A percentile compares a stretch with the other conserved stretches of the same genome.
phyloP scores from a whole-genome alignment of 495 filamentous ascomycete species.

The Paragyromitra xinjiangensis region DNA sequence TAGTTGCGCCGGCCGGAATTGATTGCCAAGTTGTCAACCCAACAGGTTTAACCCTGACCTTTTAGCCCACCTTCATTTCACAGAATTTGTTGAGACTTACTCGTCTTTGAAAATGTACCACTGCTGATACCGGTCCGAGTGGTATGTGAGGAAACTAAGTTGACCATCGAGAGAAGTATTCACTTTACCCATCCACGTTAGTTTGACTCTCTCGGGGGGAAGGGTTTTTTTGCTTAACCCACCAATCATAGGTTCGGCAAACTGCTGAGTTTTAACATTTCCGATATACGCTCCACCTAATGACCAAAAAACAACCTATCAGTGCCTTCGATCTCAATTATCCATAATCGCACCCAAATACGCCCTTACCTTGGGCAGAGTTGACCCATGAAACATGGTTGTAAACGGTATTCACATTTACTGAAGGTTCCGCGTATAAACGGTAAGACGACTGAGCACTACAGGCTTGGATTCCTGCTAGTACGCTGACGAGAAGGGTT shows the following conservation, averaged over 20 bases:
- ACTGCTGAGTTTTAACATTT: slow-evolving; percentile 22
- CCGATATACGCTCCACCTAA: slow-evolving; percentile 30
- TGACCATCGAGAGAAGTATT: background rate
- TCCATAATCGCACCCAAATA: background rate
- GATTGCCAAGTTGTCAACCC: slow-evolving; percentile 32
- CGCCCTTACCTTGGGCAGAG: background rate
- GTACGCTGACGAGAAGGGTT: slow-evolving; percentile 22
- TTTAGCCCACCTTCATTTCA: slow-evolving; percentile 1
- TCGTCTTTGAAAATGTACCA: slow-evolving; percentile 17
- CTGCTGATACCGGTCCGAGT: slow-evolving; percentile 33
- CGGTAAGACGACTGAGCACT: slow-evolving; percentile 16
- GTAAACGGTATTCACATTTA: slow-evolving; percentile 1
- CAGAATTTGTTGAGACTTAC: slow-evolving; percentile 2
- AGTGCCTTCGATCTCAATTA: background rate
- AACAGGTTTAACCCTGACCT: slow-evolving; percentile 18
- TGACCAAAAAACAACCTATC: background rate
- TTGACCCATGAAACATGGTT: slow-evolving; percentile 33
- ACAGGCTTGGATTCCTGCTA: slow-evolving; percentile 25
- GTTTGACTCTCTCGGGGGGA: background rate
- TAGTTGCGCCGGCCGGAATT: background rate
- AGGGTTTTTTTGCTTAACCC: background rate
- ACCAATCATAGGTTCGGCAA: slow-evolving; percentile 31
- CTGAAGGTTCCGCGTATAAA: background rate
- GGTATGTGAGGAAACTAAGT: slow-evolving; percentile 34
- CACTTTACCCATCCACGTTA: slow-evolving; percentile 4